phyloP scores from a whole-genome alignment of 129 eudicot species.

The Mikania micrantha region DNA sequence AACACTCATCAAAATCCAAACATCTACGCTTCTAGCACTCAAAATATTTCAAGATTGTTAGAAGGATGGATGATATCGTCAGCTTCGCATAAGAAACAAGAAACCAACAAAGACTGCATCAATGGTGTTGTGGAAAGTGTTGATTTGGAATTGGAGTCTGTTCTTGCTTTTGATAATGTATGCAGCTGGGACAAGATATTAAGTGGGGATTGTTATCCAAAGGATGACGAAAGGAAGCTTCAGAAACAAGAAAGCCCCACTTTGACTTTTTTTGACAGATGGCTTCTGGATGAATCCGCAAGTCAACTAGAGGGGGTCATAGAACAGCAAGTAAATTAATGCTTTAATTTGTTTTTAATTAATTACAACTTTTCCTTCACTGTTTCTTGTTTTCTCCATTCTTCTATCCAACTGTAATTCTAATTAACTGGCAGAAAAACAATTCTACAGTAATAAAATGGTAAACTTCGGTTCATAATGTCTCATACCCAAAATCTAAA shows the following conservation, averaged over 20 bases:
- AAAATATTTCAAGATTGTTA: constrained; percentile 66
- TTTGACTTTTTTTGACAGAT: constrained; percentile 62
- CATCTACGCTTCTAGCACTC: constrained; percentile 62
- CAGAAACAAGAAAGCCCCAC: constrained; percentile 41
- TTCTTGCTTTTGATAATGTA: constrained; percentile 40
- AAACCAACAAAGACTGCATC: constrained; percentile 5
- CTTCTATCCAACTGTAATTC: constrained; percentile 23
- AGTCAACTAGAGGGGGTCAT: constrained; percentile 36
- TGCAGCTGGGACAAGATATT: constrained; percentile 33
- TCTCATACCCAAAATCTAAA: background rate
- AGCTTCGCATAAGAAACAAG: constrained; percentile 23
- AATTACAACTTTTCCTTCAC: background rate
- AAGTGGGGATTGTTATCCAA: background rate
- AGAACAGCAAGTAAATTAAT: constrained; percentile 25
- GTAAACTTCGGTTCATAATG: constrained; percentile 1
- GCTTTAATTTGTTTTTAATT: background rate
- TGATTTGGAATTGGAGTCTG: constrained; percentile 43
- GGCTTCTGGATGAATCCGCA: constrained; percentile 71
- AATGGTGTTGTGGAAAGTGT: constrained; percentile 20
- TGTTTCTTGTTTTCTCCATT: background rate
- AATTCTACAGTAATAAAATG: constrained; percentile 26
- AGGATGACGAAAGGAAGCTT: constrained; percentile 32
- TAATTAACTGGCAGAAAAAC: constrained; percentile 18
- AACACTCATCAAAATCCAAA: constrained; percentile 16
- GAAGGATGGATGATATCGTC: constrained; percentile 76